Evolutionary conservation across 768 basidiomycete genomes (phyloP), one percentile per base, ranked within the genome.

Genomic region (Pisolithus tinctorius): DNA sequence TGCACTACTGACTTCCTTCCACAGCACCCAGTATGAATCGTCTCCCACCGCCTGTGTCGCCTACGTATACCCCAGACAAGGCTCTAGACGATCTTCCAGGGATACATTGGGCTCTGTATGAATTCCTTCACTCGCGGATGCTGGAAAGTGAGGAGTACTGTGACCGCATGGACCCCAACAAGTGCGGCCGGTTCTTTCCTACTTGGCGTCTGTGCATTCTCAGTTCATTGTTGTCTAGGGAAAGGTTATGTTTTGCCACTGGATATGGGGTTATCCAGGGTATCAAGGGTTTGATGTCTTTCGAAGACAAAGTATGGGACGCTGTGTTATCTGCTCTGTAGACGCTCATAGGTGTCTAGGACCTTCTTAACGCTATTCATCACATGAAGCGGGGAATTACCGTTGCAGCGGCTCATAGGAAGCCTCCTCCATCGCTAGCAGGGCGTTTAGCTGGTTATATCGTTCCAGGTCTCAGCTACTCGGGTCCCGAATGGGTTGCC

Each of bases 281-380:
- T 49, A 82, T 96, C 49, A 97, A 97, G 71, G 89, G 83, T 4
- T 71, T 97, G 48, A 95, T 97, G 87, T 91, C 90, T 1, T 98
- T 88, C 62, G 93, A 88, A 52, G 86, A 92, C 67, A 81, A 83
- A 67, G 88, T 87, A 51, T 23, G 6, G n/a, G 77, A 69, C 4
- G n/a, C 30, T n/a, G 31, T 13, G n/a, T 10, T 4, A 13, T 26
- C n/a, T 8, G 30, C 20, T 8, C 16, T 29, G 30, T 30, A 6
- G 38, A n/a, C 14, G 6, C 39, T 43, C 40, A 48, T 27, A 37
- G 31, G 14, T 27, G 7, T 56, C 1, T 63, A 84, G 80, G 93
- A 96, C 64, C 75, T 97, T 4, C 75, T 88, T 2, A 76, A 82
- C 4, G 92, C 85, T 0, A 83, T 96, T 34, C 75, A 75, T 2